Evolutionary conservation across 495 filamentous ascomycete species (phyloP).

Genomic region (Tirmania nivea): DNA sequence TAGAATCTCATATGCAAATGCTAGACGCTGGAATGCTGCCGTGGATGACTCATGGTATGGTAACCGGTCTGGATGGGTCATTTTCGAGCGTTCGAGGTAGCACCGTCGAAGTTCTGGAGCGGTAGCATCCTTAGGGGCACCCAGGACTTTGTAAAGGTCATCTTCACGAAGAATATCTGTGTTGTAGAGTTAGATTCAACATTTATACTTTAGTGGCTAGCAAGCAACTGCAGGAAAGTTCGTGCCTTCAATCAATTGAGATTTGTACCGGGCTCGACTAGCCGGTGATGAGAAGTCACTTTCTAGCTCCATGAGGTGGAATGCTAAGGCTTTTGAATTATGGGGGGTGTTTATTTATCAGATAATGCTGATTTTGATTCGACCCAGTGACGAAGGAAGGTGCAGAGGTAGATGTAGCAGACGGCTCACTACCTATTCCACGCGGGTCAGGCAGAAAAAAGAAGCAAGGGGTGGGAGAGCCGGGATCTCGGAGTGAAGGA

Average conservation of each 20-base stretch:
- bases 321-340: no score
- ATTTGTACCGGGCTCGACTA: neutral
- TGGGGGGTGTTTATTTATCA: no score
- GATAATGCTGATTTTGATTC: no score
- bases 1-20: conserved; percentile 26
- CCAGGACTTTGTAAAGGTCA: conserved; percentile 25
- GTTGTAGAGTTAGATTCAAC: no score
- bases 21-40: conserved; percentile 25
- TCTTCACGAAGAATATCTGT: conserved; percentile 23
- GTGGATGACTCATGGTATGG: conserved; percentile 20
- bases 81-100: conserved; percentile 26
- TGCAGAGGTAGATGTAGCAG: no score
- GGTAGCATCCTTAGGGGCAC: conserved; percentile 18
- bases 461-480: no score
- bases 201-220: no score
- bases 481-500: no score
- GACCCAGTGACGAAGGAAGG: no score
- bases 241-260: neutral
- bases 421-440: no score
- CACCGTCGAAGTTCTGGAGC: conserved; percentile 22
- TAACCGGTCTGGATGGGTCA: conserved; percentile 25
- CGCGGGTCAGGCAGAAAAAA: no score
- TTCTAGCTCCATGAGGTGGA: neutral
- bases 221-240: no score
- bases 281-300: neutral